Evolutionary conservation across 306 rosid genomes (phyloP).

Genomic region (Quercus bicolor): DNA sequence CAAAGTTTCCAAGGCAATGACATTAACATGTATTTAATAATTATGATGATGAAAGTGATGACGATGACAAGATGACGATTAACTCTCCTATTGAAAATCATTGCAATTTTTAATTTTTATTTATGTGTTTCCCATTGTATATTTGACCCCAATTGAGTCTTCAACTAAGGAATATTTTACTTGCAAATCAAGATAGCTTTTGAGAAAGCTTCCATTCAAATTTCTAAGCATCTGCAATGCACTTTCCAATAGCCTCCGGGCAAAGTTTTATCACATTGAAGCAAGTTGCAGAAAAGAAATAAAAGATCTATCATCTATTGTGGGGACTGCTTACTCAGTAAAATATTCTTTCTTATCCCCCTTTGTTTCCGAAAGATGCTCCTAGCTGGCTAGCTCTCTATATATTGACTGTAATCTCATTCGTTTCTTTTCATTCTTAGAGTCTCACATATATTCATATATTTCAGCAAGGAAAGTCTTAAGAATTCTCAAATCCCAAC

Average conservation of each 20-base stretch:
- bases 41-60: background rate
- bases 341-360: conserved; percentile 23
- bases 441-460: background rate
- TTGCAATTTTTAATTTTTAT: background rate
- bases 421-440: conserved; percentile 14
- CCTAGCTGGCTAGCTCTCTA: background rate
- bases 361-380: background rate
- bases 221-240: conserved; percentile 22
- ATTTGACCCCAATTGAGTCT: background rate
- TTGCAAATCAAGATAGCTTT: background rate
- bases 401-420: background rate
- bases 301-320: background rate
- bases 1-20: background rate
- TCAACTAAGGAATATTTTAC: background rate
- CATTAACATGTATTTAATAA: background rate
- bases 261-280: conserved; percentile 18
- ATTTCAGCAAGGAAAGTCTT: background rate
- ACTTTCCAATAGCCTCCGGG: background rate
- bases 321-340: conserved; percentile 12
- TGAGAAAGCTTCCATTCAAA: background rate
- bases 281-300: conserved; percentile 7
- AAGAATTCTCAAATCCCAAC: background rate
- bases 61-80: background rate
- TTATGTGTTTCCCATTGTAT: background rate
- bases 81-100: background rate